These are phyloP conservation scores for Candida peoriensis DNA, from an alignment of 805 yeast species.

Conservation along the genomic window DNA sequence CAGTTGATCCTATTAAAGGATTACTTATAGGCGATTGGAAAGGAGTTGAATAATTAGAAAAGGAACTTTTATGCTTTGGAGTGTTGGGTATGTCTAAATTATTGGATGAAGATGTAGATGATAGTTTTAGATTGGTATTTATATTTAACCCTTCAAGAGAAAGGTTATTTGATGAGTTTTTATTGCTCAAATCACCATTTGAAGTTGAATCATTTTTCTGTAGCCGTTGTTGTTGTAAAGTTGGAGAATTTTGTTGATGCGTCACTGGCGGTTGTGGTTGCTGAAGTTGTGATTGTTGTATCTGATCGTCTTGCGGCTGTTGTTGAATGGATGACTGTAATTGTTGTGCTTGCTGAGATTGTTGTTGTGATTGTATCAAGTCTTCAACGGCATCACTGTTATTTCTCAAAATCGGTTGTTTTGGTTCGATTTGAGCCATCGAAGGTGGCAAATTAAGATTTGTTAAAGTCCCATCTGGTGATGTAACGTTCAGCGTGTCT, in stretches of 20 bases:
- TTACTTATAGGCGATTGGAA: slow-evolving; percentile 22
- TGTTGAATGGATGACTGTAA: too few relatives aligned
- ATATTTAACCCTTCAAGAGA: slow-evolving; percentile 2
- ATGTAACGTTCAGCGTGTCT: slow-evolving; percentile 16
- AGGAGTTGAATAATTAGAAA: slow-evolving; percentile 21
- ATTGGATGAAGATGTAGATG: background rate
- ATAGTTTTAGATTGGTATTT: background rate
- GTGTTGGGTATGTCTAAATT: slow-evolving; percentile 23
- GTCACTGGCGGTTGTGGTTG: background rate
- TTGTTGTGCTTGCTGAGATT: background rate
- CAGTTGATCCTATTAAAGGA: slow-evolving; percentile 15
- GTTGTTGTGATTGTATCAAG: slow-evolving; percentile 3
- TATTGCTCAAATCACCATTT: slow-evolving; percentile 5
- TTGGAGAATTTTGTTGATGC: too few relatives aligned
- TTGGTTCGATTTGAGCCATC: slow-evolving; percentile 67
- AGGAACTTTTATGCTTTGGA: slow-evolving; percentile 21
- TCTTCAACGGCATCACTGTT: slow-evolving; percentile 28
- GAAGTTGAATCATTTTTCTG: too few relatives aligned
- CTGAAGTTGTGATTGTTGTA: too few relatives aligned
- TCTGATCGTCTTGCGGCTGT: too few relatives aligned
- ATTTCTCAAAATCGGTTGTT: slow-evolving; percentile 63
- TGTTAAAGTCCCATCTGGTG: slow-evolving; percentile 25
- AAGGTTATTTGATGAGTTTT: too few relatives aligned
- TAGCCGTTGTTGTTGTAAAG: too few relatives aligned
- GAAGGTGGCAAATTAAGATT: slow-evolving; percentile 52